A percentile compares a stretch with the other conserved stretches of the same genome.
phyloP scores from a whole-genome alignment of 2,329 filamentous ascomycete genomes.

The Cordyceps javanica region DNA sequence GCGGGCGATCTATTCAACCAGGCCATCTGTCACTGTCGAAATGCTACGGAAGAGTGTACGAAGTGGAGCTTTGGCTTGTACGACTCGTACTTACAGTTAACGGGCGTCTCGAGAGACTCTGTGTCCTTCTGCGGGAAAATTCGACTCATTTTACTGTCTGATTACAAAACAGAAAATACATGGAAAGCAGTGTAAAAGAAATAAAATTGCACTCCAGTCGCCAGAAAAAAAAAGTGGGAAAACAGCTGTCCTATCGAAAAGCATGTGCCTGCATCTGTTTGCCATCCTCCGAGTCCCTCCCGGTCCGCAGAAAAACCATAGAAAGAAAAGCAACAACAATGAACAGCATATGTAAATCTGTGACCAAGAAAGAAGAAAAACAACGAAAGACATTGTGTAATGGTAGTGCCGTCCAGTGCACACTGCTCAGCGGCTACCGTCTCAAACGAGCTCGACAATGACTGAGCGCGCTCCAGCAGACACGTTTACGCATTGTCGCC shows the following conservation, averaged over 20 bases:
- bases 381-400: neutral
- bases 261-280: slow-evolving; percentile 24
- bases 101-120: no score
- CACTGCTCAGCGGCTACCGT: neutral
- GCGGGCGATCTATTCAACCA: neutral
- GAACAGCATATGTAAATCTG: slow-evolving; percentile 7
- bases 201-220: slow-evolving; percentile 46
- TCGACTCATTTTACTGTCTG: slow-evolving; percentile 1
- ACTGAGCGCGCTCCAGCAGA: neutral
- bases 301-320: slow-evolving; percentile 23
- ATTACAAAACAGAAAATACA: slow-evolving; percentile 10
- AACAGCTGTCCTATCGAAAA: slow-evolving; percentile 36
- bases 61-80: neutral
- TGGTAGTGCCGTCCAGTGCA: neutral
- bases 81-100: no score
- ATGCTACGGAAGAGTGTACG: neutral
- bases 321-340: slow-evolving; percentile 12
- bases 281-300: slow-evolving; percentile 30
- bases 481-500: neutral
- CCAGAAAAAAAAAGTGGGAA: slow-evolving; percentile 27
- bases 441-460: neutral
- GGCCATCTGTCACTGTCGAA: neutral
- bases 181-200: slow-evolving; percentile 23
- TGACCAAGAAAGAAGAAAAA: neutral
- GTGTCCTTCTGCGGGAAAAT: neutral